phyloP scores from a whole-genome alignment of 1,284 basidiomycete genomes.

The Amylostereum areolatum region DNA sequence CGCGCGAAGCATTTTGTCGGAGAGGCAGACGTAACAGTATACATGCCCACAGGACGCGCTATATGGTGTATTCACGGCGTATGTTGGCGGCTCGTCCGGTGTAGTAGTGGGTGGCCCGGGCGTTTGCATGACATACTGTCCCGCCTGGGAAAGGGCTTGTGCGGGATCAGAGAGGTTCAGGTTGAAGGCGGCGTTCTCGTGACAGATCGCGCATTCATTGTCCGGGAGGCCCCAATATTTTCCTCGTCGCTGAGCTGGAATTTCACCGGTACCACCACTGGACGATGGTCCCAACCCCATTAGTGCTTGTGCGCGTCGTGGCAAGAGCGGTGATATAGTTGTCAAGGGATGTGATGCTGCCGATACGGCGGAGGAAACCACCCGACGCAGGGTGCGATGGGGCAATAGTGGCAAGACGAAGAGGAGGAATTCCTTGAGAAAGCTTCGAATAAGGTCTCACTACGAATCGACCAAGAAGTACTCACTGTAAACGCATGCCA shows the following conservation, averaged over 20 bases:
- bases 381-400: conserved; percentile 53
- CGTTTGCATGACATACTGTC: conserved; percentile 16
- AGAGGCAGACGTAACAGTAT: conserved; percentile 87
- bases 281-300: conserved; percentile 6
- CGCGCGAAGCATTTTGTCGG: conserved; percentile 70
- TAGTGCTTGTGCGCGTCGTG: conserved; percentile 11
- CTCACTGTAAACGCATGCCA: conserved; percentile 97
- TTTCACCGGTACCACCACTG: conserved; percentile 20
- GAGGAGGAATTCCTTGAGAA: conserved; percentile 83
- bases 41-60: conserved; percentile 71
- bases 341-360: conserved; percentile 27
- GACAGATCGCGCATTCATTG: conserved; percentile 76
- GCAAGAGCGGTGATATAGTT: conserved; percentile 32
- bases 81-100: conserved; percentile 38
- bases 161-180: conserved; percentile 49
- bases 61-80: conserved; percentile 70
- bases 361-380: conserved; percentile 28
- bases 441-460: conserved; percentile 1
- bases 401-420: conserved; percentile 88
- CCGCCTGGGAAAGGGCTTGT: conserved; percentile 40
- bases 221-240: conserved; percentile 58
- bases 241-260: conserved; percentile 26
- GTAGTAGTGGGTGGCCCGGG: not conserved
- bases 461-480: conserved; percentile 7
- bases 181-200: conserved; percentile 62